Base-by-base conservation (phyloP, 306 rosid species). In the Calophaca sinica region DNA sequence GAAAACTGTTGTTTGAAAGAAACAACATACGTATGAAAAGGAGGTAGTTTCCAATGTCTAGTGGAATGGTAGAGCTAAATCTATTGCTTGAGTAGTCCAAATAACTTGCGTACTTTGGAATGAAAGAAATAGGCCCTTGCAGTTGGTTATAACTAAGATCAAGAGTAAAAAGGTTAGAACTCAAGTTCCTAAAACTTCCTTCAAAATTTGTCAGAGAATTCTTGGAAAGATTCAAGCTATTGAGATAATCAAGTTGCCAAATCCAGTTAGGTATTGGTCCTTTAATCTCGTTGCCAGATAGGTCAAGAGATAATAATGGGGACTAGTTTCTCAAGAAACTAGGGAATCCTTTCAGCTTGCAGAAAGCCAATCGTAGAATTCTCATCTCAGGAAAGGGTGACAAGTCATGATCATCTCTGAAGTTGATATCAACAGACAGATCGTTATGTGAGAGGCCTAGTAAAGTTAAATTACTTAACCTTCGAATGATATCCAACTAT, bases 371-470 rank as follows among this genome's bases (percentile, higher is more conserved):
- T 7, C 33, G 33, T 1, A 88, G 14, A 54, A 13, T 10, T 4
- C 0, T 11, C 1, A 85, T 1, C 0, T 50, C 4, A 1, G 86
- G 74, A 68, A 62, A 80, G 4, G 78, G 45, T 1, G 85, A 72
- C 2, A 3, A 0, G 26, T 35, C 45, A 0, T 12, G n/a, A 29
- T 0, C 55, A 6, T 31, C 68, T 1, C 0, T 38, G 0, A 6
- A 28, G 1, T 14, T 14, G n/a, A 35, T 48, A 32, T 61, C 44
- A 33, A 89, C 9, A 0, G n/a, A 68, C 75, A 89, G 58, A 3
- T 63, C 57, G 71, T 87, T 89, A 49, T 41, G 60, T 8, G 87
- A 79, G 35, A 91, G 90, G 11, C 73, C 88, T 3, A 91, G 81
- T 4, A 3, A 26, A 0, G 51, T 6, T n/a, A 87, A 83, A 54